phyloP scores from a whole-genome alignment of 164 flowering plant species.

The Paratinospora sagittata region DNA sequence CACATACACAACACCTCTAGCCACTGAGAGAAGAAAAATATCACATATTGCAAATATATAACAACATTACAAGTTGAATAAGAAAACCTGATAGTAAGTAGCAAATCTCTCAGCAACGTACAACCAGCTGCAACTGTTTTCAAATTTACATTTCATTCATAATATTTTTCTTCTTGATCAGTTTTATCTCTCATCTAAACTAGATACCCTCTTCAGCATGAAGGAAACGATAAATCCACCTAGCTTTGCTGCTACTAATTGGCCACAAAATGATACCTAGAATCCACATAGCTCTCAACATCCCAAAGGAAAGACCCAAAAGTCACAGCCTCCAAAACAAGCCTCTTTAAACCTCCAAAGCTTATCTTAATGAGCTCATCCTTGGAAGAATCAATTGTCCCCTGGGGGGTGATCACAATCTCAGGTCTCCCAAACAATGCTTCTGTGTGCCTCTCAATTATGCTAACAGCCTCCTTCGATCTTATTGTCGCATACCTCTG shows the following conservation, averaged over 20 bases:
- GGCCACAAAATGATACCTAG: constrained; percentile 78
- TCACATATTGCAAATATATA: not conserved
- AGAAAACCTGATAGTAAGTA: not conserved
- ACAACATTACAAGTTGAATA: not conserved
- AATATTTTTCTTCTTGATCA: too few species aligned
- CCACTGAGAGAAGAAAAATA: constrained; percentile 5
- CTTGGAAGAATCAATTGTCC: constrained; percentile 67
- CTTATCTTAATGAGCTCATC: constrained; percentile 71
- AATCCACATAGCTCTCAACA: constrained; percentile 86
- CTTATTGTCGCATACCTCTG: constrained; percentile 86
- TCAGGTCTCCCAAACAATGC: constrained; percentile 93
- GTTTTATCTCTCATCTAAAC: constrained; percentile 1
- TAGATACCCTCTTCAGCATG: not conserved
- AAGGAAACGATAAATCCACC: not conserved
- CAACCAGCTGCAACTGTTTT: not conserved
- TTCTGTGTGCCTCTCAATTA: constrained; percentile 95
- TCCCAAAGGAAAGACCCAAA: constrained; percentile 98
- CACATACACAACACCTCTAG: not conserved
- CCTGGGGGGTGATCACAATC: constrained; percentile 58
- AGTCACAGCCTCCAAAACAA: constrained; percentile 93
- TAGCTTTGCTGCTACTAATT: constrained; percentile 40
- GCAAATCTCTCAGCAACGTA: not conserved
- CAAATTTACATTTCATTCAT: too few species aligned
- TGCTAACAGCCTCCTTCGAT: constrained; percentile 82
- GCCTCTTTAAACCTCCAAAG: constrained; percentile 75